phyloP scores from a whole-genome alignment of 1,284 basidiomycete species.

The Sporisorium scitamineum region DNA sequence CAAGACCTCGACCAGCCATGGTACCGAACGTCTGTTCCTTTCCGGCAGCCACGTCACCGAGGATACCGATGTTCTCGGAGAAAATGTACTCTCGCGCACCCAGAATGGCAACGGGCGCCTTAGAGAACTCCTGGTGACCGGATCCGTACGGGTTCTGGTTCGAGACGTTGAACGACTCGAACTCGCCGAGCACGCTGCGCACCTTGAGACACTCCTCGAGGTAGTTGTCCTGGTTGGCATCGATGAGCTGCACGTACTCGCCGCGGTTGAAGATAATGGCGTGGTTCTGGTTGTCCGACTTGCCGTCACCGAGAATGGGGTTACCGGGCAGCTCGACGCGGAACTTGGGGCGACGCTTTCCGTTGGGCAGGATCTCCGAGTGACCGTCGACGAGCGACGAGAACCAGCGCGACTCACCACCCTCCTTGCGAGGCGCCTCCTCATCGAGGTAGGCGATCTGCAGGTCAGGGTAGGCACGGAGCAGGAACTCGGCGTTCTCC shows the following conservation, averaged over 20 bases:
- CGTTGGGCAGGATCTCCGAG: slow-evolving; percentile 91
- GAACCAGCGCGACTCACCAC: slow-evolving; percentile 93
- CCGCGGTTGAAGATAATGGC: slow-evolving; percentile 99
- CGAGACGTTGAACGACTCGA: slow-evolving; percentile 91
- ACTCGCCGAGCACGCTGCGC: slow-evolving; percentile 96
- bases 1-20: slow-evolving; percentile 90
- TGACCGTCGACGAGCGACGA: slow-evolving; percentile 97
- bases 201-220: slow-evolving; percentile 99
- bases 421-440: slow-evolving; percentile 89
- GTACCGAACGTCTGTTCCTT: slow-evolving; percentile 99
- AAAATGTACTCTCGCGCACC: slow-evolving; percentile 99
- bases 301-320: slow-evolving; percentile 98
- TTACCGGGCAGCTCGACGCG: slow-evolving; percentile 98
- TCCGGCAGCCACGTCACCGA: slow-evolving; percentile 96
- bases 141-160: slow-evolving; percentile 92
- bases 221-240: slow-evolving; percentile 99
- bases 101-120: slow-evolving; percentile 92
- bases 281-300: slow-evolving; percentile 99
- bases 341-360: slow-evolving; percentile 93
- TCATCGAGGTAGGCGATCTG: slow-evolving; percentile 99
- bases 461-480: slow-evolving; percentile 97
- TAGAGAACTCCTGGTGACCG: slow-evolving; percentile 75
- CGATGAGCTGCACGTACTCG: slow-evolving; percentile 98
- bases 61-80: slow-evolving; percentile 99
- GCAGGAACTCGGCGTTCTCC: slow-evolving; percentile 97